These are phyloP conservation scores for Daldinia childiae DNA, from an alignment of 495 filamentous ascomycete species.

Conservation along the genomic window DNA sequence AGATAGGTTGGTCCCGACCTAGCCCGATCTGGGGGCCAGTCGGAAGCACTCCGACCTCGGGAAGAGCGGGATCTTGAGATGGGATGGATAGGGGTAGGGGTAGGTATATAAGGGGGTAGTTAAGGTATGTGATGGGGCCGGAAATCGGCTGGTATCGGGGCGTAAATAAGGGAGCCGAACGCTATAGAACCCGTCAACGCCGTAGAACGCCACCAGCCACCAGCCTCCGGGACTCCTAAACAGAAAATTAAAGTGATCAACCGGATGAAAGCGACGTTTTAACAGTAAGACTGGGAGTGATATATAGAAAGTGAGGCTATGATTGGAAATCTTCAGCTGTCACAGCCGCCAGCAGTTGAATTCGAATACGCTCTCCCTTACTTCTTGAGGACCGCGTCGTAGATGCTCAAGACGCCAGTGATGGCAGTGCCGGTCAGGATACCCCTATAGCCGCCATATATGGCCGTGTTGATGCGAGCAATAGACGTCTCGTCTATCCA, in stretches of 20 bases:
- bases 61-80: neutral
- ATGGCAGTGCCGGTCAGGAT: conserved; percentile 77
- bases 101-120: neutral
- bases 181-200: conserved; percentile 41
- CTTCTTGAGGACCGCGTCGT: conserved; percentile 85
- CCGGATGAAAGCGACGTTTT: conserved; percentile 8
- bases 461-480: conserved; percentile 66
- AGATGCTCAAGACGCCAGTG: conserved; percentile 74
- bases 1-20: neutral
- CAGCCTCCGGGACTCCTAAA: conserved; percentile 7
- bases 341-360: neutral
- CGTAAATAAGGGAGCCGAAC: conserved; percentile 20
- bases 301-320: conserved; percentile 1
- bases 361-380: conserved; percentile 45
- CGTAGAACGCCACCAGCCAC: conserved; percentile 35
- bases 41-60: neutral
- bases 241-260: conserved; percentile 12
- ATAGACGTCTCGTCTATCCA: conserved; percentile 66
- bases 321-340: neutral
- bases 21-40: neutral
- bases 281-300: neutral
- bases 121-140: conserved; percentile 11
- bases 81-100: neutral
- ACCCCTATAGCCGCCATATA: conserved; percentile 77
- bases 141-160: conserved; percentile 40